These are phyloP conservation scores for Rugonectria rugulosa DNA, from an alignment of 2,329 filamentous ascomycete genomes.

Conservation along the genomic window DNA sequence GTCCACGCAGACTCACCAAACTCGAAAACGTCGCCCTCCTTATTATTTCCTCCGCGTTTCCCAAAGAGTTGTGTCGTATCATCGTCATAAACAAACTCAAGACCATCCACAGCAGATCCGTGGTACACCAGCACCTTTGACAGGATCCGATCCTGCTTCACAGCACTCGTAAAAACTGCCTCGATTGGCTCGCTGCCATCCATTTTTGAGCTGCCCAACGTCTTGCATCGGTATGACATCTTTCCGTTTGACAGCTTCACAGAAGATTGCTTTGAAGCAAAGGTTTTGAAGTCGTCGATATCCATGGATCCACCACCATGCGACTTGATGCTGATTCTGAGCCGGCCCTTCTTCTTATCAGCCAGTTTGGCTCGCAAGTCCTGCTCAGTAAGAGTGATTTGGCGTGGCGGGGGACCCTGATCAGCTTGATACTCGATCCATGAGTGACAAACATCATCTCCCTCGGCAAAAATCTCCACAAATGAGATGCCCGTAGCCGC, in stretches of 20 bases:
- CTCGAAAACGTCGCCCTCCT: constrained; percentile 76
- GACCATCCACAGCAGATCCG: constrained; percentile 78
- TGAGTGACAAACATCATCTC: constrained; percentile 79
- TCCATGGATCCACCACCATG: constrained; percentile 76
- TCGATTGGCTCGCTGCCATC: constrained; percentile 75
- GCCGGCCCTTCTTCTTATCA: constrained; percentile 73
- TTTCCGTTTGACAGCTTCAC: constrained; percentile 77
- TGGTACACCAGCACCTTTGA: constrained; percentile 79
- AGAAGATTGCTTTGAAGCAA: constrained; percentile 75
- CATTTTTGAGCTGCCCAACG: constrained; percentile 75
- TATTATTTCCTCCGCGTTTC: constrained; percentile 71
- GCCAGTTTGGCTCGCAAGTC: constrained; percentile 77
- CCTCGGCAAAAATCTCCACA: constrained; percentile 81
- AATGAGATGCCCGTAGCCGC: constrained; percentile 85
- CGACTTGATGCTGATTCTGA: constrained; percentile 79
- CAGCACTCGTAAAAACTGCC: constrained; percentile 75
- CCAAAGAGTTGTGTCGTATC: constrained; percentile 85
- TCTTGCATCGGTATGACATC: constrained; percentile 77
- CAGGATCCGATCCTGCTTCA: constrained; percentile 75
- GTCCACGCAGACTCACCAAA: constrained; percentile 65
- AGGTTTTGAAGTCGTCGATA: constrained; percentile 76
- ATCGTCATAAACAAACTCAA: constrained; percentile 95
- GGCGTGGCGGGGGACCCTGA: constrained; percentile 69
- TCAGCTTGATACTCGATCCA: constrained; percentile 83
- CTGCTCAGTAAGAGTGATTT: constrained; percentile 76